Evolutionary conservation across 2,329 filamentous ascomycete species (phyloP).

Genomic region (Metarhizium robertsii): DNA sequence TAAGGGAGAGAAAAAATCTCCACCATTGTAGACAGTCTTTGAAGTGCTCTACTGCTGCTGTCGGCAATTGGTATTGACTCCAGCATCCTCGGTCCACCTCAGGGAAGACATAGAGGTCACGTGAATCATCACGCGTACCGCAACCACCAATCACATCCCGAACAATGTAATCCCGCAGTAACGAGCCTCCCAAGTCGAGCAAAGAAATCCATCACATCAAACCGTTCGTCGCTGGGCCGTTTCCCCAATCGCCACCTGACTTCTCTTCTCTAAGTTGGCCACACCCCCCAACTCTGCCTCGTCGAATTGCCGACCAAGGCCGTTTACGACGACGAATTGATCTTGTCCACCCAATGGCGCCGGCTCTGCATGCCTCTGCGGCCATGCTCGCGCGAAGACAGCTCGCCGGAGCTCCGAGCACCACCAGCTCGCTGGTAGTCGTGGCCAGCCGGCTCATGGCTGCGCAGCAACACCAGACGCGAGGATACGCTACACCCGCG

Average conservation of each 20-base stretch:
- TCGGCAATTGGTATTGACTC: not conserved
- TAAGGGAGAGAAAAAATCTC: no score
- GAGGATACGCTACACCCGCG: constrained; percentile 56
- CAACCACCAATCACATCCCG: constrained; percentile 25
- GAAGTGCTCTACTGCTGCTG: not conserved
- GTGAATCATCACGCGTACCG: constrained; percentile 17
- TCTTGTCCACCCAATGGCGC: constrained; percentile 17
- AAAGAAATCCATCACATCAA: not conserved
- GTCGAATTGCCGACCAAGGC: not conserved
- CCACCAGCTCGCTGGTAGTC: constrained; percentile 12
- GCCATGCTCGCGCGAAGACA: constrained; percentile 27
- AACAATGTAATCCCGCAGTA: constrained; percentile 31
- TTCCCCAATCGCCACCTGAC: not conserved
- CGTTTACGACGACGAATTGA: not conserved
- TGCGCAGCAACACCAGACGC: constrained; percentile 15
- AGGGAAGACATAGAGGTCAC: constrained; percentile 11
- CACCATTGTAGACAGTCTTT: no score
- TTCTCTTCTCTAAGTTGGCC: constrained; percentile 6
- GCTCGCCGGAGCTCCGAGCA: constrained; percentile 17
- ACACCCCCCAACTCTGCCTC: constrained; percentile 2
- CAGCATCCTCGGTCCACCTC: no score
- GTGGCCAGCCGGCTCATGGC: constrained; percentile 11
- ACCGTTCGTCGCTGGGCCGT: not conserved
- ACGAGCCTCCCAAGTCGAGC: constrained; percentile 7
- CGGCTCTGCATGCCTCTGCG: constrained; percentile 20